These are phyloP conservation scores for Maudiozyma turicensis DNA, from an alignment of 805 yeast genomes.

Conservation along the genomic window DNA sequence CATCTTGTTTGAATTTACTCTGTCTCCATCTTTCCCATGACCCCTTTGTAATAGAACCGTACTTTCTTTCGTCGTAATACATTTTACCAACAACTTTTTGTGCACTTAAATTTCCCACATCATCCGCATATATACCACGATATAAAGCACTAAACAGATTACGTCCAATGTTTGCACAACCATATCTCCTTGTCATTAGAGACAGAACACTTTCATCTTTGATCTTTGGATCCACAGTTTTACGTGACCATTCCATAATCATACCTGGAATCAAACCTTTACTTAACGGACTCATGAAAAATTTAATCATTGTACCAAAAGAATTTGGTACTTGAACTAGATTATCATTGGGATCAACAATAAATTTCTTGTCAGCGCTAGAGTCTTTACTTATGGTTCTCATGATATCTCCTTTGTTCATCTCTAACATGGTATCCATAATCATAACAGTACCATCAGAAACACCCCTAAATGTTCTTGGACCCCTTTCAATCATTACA, in stretches of 20 bases:
- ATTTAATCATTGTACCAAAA: constrained; percentile 27
- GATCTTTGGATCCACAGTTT: constrained; percentile 14
- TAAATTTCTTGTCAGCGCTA: constrained; percentile 61
- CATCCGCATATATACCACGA: constrained; percentile 92
- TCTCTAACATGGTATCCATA: constrained; percentile 43
- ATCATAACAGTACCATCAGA: constrained; percentile 69
- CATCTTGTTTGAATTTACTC: constrained; percentile 7
- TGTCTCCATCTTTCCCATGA: constrained; percentile 30
- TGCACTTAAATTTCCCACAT: constrained; percentile 55
- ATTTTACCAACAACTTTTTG: constrained; percentile 47
- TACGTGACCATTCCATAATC: constrained; percentile 42
- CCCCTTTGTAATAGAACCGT: constrained; percentile 49
- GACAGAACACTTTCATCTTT: constrained; percentile 64
- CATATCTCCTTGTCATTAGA: constrained; percentile 64
- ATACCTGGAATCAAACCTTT: constrained; percentile 37
- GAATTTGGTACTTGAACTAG: constrained; percentile 49
- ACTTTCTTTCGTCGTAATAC: constrained; percentile 45
- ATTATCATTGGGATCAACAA: constrained; percentile 38
- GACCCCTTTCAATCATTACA: constrained; percentile 66
- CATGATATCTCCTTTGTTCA: constrained; percentile 42
- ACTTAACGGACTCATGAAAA: constrained; percentile 35
- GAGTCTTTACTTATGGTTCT: constrained; percentile 49
- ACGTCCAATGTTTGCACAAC: constrained; percentile 33
- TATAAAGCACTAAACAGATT: constrained; percentile 71
- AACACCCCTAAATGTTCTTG: constrained; percentile 78